Evolutionary conservation across 441 rosid species (phyloP).

Genomic region (Syzygium malaccense): DNA sequence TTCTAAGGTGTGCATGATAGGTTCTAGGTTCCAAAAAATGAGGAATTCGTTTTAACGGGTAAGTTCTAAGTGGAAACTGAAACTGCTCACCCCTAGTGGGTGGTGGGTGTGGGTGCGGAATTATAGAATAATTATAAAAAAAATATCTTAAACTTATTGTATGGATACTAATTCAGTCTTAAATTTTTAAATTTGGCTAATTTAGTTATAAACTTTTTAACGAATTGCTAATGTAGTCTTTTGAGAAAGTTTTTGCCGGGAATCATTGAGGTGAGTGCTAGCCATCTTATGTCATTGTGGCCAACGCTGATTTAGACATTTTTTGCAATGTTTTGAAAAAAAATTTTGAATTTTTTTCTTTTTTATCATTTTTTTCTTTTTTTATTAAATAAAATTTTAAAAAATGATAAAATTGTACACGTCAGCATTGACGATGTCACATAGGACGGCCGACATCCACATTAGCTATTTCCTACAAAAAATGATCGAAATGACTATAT

Average conservation of each 20-base stretch:
- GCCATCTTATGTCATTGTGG: background rate
- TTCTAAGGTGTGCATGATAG: too few relatives aligned
- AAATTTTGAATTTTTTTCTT: fast-evolving
- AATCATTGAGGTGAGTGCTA: fast-evolving
- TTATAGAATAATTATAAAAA: too few relatives aligned
- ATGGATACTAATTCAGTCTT: fast-evolving
- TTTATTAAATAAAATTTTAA: background rate
- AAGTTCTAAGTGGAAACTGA: too few relatives aligned
- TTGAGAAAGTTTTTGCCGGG: fast-evolving
- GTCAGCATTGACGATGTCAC: fast-evolving
- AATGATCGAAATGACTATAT: background rate
- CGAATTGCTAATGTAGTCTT: fast-evolving
- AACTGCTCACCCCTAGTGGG: background rate
- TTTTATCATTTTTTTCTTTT: background rate
- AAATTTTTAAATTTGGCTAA: fast-evolving
- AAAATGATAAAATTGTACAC: background rate
- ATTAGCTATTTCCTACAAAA: fast-evolving
- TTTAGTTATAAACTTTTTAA: fast-evolving
- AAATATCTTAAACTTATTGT: too few relatives aligned
- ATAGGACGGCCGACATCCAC: fast-evolving
- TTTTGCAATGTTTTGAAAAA: background rate
- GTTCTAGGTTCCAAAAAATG: too few relatives aligned
- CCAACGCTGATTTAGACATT: background rate
- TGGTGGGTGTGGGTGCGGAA: background rate
- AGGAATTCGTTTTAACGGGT: too few relatives aligned